These are phyloP conservation scores for Metroxylon sagu DNA, from an alignment of 176 grass and related monocot species.

Conservation along the genomic window DNA sequence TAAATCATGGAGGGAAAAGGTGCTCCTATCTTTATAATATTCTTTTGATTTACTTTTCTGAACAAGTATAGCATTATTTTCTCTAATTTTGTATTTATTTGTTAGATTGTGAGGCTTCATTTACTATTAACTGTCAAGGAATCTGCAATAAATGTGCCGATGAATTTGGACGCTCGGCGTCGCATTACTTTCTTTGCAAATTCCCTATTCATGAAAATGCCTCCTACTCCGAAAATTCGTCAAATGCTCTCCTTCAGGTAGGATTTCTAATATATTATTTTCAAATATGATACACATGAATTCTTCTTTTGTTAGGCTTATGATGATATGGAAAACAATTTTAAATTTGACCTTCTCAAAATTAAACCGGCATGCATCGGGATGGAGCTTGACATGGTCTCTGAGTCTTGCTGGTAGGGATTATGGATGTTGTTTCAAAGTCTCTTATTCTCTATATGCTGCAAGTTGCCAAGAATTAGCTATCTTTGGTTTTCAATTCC, in stretches of 20 bases:
- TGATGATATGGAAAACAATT: not conserved
- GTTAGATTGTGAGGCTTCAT: conserved; percentile 75
- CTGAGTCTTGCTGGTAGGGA: too few species aligned
- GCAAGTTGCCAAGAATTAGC: too few species aligned
- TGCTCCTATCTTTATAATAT: conserved; percentile 12
- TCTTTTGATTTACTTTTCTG: too few species aligned
- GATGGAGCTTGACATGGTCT: too few species aligned
- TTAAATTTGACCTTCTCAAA: too few species aligned
- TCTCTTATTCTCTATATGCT: too few species aligned
- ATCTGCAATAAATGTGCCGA: conserved; percentile 85
- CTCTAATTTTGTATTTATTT: conserved; percentile 2
- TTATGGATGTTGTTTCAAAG: too few species aligned
- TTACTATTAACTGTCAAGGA: conserved; percentile 78
- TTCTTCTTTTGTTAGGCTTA: not conserved
- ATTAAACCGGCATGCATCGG: too few species aligned
- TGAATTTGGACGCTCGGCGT: conserved; percentile 76
- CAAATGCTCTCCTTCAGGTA: conserved; percentile 93
- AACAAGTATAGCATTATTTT: conserved; percentile 1
- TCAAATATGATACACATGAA: not conserved
- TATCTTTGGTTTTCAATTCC: too few species aligned
- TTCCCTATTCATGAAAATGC: conserved; percentile 96
- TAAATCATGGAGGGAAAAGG: conserved; percentile 56
- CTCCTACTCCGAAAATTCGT: conserved; percentile 51
- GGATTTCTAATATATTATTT: conserved; percentile 9
- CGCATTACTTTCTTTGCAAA: conserved; percentile 98